Evolutionary conservation across 495 filamentous ascomycete genomes (phyloP).

Genomic region (Aspergillus sclerotioniger): DNA sequence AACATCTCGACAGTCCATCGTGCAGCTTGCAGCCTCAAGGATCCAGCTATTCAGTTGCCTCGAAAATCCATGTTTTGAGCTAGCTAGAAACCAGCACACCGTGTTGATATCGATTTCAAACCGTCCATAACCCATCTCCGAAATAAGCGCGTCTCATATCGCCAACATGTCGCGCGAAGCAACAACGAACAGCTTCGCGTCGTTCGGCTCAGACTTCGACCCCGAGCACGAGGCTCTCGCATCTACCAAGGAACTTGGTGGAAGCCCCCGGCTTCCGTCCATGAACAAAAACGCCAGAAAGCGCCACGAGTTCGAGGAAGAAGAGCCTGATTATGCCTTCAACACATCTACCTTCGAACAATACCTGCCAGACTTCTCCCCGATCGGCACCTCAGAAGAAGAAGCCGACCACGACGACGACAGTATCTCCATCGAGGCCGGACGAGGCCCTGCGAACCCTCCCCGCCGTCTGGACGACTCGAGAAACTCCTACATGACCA

Average conservation of each 20-base stretch:
- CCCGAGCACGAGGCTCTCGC: slow-evolving; percentile 52
- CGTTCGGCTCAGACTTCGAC: slow-evolving; percentile 48
- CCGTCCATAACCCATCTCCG: too few relatives aligned
- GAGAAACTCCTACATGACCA: slow-evolving; percentile 45
- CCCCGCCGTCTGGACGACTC: slow-evolving; percentile 39
- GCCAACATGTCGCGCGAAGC: slow-evolving; percentile 36
- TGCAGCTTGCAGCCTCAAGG: background rate
- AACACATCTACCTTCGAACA: slow-evolving; percentile 63
- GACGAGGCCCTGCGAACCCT: slow-evolving; percentile 39
- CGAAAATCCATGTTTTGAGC: background rate
- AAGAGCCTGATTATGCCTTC: slow-evolving; percentile 50
- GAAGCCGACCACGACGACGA: slow-evolving; percentile 34
- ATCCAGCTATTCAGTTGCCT: background rate
- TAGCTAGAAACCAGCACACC: background rate
- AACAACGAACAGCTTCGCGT: slow-evolving; percentile 29
- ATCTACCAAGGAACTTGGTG: slow-evolving; percentile 48
- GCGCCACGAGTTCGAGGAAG: slow-evolving; percentile 22
- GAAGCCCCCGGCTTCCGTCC: slow-evolving; percentile 38
- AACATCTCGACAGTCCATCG: slow-evolving; percentile 8
- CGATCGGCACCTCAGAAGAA: slow-evolving; percentile 41
- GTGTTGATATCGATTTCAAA: background rate
- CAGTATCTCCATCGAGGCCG: slow-evolving; percentile 46
- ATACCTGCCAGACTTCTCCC: slow-evolving; percentile 61
- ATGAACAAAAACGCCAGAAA: slow-evolving; percentile 32
- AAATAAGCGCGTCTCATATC: slow-evolving; percentile 9